A percentile compares a stretch with the other conserved stretches of the same genome.
Conservation (phyloP, 179 eudicot species). For the Patellifolia procumbens region DNA sequence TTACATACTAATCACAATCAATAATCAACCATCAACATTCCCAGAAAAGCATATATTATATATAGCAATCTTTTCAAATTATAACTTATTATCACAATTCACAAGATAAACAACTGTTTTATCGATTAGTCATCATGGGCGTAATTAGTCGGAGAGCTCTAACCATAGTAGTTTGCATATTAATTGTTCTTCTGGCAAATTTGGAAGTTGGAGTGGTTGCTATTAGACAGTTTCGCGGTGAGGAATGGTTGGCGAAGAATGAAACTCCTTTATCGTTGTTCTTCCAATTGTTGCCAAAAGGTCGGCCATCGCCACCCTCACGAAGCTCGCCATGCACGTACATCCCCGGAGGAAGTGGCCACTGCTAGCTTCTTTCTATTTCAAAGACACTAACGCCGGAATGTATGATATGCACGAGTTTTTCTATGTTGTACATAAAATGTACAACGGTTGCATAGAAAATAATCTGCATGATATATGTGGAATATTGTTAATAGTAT, state of each 20-base stretch:
- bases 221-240: slow-evolving; percentile 27
- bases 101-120: not conserved
- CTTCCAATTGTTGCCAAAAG: slow-evolving; percentile 24
- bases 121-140: not conserved
- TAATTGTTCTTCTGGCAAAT: slow-evolving; percentile 6
- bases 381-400: not conserved
- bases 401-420: not conserved
- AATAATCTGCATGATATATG: too few species aligned
- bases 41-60: not conserved
- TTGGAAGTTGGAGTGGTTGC: slow-evolving; percentile 16
- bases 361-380: slow-evolving; percentile 15
- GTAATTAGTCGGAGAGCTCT: not conserved
- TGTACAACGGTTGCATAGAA: too few species aligned
- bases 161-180: slow-evolving; percentile 16
- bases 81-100: too few species aligned
- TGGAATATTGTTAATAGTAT: too few species aligned
- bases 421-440: too few species aligned
- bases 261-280: not conserved
- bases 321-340: slow-evolving; percentile 35
- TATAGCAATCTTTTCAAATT: too few species aligned
- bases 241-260: slow-evolving; percentile 20
- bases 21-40: too few species aligned
- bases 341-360: slow-evolving; percentile 36
- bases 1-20: too few species aligned
- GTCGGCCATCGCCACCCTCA: slow-evolving; percentile 24